phyloP scores from a whole-genome alignment of 2,329 filamentous ascomycete species.

The Diaporthe caulivora region DNA sequence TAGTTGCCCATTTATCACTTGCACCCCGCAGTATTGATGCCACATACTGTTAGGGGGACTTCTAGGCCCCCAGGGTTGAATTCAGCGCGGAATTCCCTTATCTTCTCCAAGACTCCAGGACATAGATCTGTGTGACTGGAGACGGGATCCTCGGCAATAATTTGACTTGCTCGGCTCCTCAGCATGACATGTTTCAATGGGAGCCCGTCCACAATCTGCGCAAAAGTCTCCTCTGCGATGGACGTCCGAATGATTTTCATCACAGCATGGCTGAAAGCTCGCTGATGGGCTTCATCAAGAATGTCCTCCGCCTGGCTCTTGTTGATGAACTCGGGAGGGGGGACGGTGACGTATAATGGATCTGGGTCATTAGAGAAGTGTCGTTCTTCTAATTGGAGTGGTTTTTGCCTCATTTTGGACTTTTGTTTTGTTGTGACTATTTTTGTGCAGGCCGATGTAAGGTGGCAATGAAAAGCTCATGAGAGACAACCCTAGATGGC shows the following conservation, averaged over 20 bases:
- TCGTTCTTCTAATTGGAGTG: not conserved
- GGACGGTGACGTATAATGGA: not conserved
- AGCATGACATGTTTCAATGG: not conserved
- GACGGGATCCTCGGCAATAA: not conserved
- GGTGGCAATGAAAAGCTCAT: no score
- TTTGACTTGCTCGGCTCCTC: not conserved
- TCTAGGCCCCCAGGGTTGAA: not conserved
- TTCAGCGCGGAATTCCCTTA: not conserved
- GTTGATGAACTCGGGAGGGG: not conserved
- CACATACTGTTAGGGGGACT: not conserved
- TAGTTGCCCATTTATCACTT: not conserved
- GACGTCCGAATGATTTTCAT: not conserved
- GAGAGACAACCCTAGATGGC: no score
- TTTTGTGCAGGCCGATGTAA: no score
- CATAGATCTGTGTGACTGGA: not conserved
- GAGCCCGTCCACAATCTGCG: conserved; percentile 7
- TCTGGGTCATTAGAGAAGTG: not conserved
- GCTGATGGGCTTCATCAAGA: not conserved
- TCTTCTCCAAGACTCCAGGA: not conserved
- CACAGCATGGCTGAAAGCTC: not conserved
- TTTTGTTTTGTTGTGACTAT: not conserved
- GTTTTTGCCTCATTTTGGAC: not conserved
- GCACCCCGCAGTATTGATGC: no score
- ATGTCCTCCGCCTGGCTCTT: not conserved
- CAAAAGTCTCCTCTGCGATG: not conserved